These are phyloP conservation scores for Tylopilus sp. DNA, from an alignment of 768 basidiomycete species.

Conservation along the genomic window DNA sequence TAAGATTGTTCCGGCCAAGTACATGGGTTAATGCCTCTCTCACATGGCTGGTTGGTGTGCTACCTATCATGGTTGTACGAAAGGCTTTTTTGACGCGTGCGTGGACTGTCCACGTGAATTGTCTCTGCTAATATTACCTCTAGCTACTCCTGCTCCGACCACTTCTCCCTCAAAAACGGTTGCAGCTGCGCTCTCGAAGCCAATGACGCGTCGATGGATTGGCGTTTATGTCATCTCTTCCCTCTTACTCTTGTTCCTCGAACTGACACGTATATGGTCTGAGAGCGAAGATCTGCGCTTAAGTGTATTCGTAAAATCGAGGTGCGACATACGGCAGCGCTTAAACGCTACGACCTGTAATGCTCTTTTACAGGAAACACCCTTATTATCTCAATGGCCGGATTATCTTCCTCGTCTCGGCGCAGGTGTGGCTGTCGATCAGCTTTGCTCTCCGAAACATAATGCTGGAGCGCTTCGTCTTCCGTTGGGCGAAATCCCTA, in stretches of 20 bases:
- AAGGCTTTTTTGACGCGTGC: constrained; percentile 60
- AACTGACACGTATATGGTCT: constrained; percentile 35
- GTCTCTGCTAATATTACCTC: not conserved
- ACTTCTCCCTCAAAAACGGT: constrained; percentile 52
- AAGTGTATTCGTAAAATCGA: constrained; percentile 62
- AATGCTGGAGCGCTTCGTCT: constrained; percentile 60
- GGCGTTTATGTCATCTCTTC: constrained; percentile 48
- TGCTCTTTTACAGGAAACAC: constrained; percentile 53
- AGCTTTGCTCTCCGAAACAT: constrained; percentile 54
- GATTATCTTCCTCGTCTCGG: constrained; percentile 54
- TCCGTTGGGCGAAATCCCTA: constrained; percentile 36
- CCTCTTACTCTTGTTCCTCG: constrained; percentile 38
- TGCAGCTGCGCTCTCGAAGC: constrained; percentile 43
- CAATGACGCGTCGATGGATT: constrained; percentile 43
- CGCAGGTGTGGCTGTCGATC: constrained; percentile 47
- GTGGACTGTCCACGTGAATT: constrained; percentile 20
- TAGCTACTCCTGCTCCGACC: constrained; percentile 46
- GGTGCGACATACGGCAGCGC: constrained; percentile 35
- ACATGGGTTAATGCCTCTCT: constrained; percentile 41
- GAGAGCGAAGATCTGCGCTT: constrained; percentile 40
- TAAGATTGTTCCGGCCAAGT: constrained; percentile 40
- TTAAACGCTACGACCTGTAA: not conserved
- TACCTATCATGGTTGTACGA: constrained; percentile 56
- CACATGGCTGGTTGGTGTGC: constrained; percentile 49
- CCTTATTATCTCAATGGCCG: constrained; percentile 72